Evolutionary conservation across 495 filamentous ascomycete genomes (phyloP).

Genomic region (Annulohypoxylon stygium): DNA sequence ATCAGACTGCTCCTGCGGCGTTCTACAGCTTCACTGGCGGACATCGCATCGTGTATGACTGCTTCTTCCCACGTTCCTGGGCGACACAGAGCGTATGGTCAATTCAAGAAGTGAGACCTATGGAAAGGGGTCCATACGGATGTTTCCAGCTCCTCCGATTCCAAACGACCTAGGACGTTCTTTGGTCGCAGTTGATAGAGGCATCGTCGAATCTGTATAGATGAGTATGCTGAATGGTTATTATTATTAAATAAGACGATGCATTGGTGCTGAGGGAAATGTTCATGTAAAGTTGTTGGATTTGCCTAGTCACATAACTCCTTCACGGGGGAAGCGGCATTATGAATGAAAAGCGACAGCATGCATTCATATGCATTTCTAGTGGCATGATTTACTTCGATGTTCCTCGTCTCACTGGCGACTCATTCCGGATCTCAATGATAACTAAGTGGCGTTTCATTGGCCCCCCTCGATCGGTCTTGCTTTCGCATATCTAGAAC

Average conservation of each 20-base stretch:
- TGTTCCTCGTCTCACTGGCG: constrained; percentile 21
- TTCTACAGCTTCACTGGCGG: constrained; percentile 21
- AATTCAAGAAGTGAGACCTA: neutral
- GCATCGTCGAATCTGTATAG: neutral
- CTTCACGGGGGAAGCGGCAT: neutral
- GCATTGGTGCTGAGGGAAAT: neutral
- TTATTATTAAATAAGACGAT: neutral
- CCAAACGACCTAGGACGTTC: constrained; percentile 50
- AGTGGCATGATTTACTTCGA: constrained; percentile 22
- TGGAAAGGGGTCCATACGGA: constrained; percentile 37
- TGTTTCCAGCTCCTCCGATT: constrained; percentile 53
- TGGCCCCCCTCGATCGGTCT: constrained; percentile 20
- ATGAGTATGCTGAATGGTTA: neutral
- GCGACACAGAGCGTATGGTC: neutral
- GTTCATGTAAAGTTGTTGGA: neutral
- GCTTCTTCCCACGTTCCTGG: constrained; percentile 43
- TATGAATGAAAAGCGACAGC: constrained; percentile 18
- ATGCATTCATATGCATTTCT: constrained; percentile 13
- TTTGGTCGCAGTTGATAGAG: constrained; percentile 12
- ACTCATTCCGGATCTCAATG: constrained; percentile 20
- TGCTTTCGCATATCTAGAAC: constrained; percentile 29
- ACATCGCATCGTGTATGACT: constrained; percentile 19
- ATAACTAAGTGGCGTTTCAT: constrained; percentile 37
- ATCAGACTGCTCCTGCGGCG: constrained; percentile 38
- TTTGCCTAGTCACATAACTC: neutral